Percentiles rank a stretch among this genome's conserved stretches.
Evolutionary conservation across 2,329 filamentous ascomycete species (phyloP).

Genomic region (Cladosporium sphaerospermum): DNA sequence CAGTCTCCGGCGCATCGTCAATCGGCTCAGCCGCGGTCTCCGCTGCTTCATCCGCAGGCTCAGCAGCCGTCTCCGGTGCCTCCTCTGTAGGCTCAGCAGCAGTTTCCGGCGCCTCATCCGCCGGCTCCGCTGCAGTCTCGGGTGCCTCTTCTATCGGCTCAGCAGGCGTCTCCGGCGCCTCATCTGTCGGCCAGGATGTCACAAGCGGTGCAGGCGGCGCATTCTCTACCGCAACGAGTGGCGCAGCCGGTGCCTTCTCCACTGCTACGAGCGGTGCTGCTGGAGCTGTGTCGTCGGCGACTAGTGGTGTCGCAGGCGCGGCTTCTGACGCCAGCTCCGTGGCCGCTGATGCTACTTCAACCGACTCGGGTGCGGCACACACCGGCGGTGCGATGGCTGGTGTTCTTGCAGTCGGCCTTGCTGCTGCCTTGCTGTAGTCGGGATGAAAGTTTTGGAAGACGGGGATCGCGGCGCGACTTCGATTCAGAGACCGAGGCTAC

Average conservation of each 20-base stretch:
- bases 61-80: neutral
- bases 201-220: neutral
- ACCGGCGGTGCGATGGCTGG: constrained; percentile 4
- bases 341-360: neutral
- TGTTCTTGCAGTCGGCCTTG: constrained; percentile 3
- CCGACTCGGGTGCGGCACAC: constrained; percentile 3
- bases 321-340: neutral
- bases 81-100: neutral
- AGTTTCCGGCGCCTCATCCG: neutral
- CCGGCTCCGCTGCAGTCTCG: neutral
- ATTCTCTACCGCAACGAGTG: constrained; percentile 18
- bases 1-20: neutral
- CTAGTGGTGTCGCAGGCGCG: neutral
- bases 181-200: neutral
- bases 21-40: neutral
- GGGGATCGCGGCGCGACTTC: neutral
- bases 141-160: constrained; percentile 1
- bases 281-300: neutral
- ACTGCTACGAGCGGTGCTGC: constrained; percentile 14
- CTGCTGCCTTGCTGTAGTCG: constrained; percentile 5
- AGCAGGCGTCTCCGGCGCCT: neutral
- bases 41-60: neutral
- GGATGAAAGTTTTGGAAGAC: neutral
- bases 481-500: no score
- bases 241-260: constrained; percentile 13